phyloP scores from a whole-genome alignment of 2,329 filamentous ascomycete species.

The Alternaria viburni region DNA sequence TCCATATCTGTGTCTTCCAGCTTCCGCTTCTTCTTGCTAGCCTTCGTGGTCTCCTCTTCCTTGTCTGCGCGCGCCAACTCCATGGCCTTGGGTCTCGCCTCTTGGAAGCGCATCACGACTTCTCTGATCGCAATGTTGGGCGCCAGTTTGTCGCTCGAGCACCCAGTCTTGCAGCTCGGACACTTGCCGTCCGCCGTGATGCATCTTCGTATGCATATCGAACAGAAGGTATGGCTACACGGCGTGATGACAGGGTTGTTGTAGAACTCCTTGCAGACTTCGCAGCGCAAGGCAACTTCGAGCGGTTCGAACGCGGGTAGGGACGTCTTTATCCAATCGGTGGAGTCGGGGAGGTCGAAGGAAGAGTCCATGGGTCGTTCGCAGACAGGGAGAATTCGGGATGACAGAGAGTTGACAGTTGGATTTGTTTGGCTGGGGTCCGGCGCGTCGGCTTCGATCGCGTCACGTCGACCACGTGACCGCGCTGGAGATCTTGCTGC shows the following conservation, averaged over 20 bases:
- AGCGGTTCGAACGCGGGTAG: constrained; percentile 71
- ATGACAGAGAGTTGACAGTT: constrained; percentile 14
- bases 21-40: constrained; percentile 56
- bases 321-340: constrained; percentile 79
- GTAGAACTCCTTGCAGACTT: constrained; percentile 98
- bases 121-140: constrained; percentile 87
- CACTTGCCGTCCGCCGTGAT: constrained; percentile 85
- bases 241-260: constrained; percentile 92
- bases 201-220: constrained; percentile 87
- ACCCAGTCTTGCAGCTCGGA: constrained; percentile 77
- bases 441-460: constrained; percentile 22
- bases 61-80: constrained; percentile 64
- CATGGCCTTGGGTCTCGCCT: constrained; percentile 67
- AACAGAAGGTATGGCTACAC: constrained; percentile 96
- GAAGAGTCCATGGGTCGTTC: constrained; percentile 36
- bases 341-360: constrained; percentile 71
- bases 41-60: constrained; percentile 17
- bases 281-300: constrained; percentile 87
- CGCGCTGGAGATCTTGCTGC: background rate
- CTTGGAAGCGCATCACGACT: constrained; percentile 77
- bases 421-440: constrained; percentile 3
- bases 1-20: constrained; percentile 58
- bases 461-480: constrained; percentile 25
- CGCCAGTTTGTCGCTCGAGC: constrained; percentile 84
- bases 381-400: constrained; percentile 5